A percentile compares a stretch with the other conserved stretches of the same genome.
These are phyloP conservation scores for Rubia balearica DNA, from an alignment of 305 asterid genomes.

Conservation along the genomic window DNA sequence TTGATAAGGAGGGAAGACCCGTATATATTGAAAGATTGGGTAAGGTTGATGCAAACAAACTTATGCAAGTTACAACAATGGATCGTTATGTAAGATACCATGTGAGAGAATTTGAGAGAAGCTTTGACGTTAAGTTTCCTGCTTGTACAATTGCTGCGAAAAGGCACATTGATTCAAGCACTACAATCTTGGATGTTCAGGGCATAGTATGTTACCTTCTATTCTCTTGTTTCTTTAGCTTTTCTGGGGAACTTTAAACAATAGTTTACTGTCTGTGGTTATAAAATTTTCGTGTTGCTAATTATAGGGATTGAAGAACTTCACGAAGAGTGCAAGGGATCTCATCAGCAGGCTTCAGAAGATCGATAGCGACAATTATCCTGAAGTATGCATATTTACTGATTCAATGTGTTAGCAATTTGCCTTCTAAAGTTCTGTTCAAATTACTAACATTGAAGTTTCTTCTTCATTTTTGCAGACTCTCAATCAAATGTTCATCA, in stretches of 20 bases:
- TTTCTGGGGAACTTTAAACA: background rate
- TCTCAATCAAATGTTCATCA: slow-evolving; percentile 94
- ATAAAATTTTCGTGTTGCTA: background rate
- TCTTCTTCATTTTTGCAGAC: slow-evolving; percentile 53
- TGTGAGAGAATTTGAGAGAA: slow-evolving; percentile 81
- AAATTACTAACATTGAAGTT: slow-evolving; percentile 12
- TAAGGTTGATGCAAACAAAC: slow-evolving; percentile 82
- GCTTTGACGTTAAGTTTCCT: slow-evolving; percentile 78
- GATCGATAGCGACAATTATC: slow-evolving; percentile 92
- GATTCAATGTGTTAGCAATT: background rate
- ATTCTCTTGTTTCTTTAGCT: slow-evolving; percentile 5
- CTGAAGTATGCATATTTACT: slow-evolving; percentile 50
- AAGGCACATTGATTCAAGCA: slow-evolving; percentile 92
- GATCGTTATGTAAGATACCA: slow-evolving; percentile 86
- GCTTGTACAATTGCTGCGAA: slow-evolving; percentile 96
- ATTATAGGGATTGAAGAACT: slow-evolving; percentile 82
- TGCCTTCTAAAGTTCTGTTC: background rate
- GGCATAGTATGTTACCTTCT: slow-evolving; percentile 68
- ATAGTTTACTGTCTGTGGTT: background rate
- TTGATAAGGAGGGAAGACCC: slow-evolving; percentile 93
- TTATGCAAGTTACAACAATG: slow-evolving; percentile 91
- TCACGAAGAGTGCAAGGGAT: slow-evolving; percentile 74
- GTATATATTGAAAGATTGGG: slow-evolving; percentile 93
- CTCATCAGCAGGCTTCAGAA: slow-evolving; percentile 84
- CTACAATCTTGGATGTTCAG: slow-evolving; percentile 94